phyloP scores from a whole-genome alignment of 148 eudicot genomes.

The Talinum fruticosum region DNA sequence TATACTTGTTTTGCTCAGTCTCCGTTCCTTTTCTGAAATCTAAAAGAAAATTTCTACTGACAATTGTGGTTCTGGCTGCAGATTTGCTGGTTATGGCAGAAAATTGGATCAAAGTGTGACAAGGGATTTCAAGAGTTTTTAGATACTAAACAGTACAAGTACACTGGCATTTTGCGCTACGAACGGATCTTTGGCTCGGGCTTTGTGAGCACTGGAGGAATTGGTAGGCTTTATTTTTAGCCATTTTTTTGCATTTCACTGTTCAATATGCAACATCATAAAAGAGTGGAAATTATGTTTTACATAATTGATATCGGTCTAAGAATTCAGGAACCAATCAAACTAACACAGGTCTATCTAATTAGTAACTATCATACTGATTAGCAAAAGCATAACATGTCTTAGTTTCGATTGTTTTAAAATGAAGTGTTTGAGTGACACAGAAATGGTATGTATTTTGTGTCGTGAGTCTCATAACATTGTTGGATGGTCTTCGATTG shows the following conservation, averaged over 20 bases:
- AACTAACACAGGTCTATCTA: neutral
- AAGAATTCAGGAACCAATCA: neutral
- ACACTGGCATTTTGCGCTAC: constrained; percentile 73
- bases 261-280: neutral
- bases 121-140: constrained; percentile 84
- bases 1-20: constrained; percentile 3
- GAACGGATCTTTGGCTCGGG: constrained; percentile 92
- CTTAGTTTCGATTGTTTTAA: too few species aligned
- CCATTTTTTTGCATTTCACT: neutral
- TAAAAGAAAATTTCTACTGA: neutral
- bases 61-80: constrained; percentile 29
- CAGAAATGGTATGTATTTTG: too few species aligned
- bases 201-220: constrained; percentile 96
- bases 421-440: too few species aligned
- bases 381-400: too few species aligned
- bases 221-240: constrained; percentile 45
- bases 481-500: too few species aligned
- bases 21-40: neutral
- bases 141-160: constrained; percentile 87
- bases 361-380: neutral
- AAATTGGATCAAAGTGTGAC: constrained; percentile 65
- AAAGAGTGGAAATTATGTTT: neutral
- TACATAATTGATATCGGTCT: neutral
- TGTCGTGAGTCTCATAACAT: too few species aligned
- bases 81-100: constrained; percentile 96